phyloP scores from a whole-genome alignment of 495 filamentous ascomycete species.

The Penicillium soppii region DNA sequence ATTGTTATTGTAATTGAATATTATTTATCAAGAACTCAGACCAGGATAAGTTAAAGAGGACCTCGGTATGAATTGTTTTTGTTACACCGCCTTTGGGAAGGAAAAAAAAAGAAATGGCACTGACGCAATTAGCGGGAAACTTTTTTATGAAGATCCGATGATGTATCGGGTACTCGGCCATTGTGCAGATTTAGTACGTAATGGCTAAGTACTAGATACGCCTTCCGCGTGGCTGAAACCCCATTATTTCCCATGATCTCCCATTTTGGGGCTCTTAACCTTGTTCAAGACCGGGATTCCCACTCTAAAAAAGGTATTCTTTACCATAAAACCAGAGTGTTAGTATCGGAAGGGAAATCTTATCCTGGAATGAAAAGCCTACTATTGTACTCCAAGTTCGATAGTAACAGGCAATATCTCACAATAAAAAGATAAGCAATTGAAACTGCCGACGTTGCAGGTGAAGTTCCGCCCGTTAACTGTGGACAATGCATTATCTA shows the following conservation, averaged over 20 bases:
- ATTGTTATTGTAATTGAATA: background rate
- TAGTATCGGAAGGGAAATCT: conserved; percentile 1
- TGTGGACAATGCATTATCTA: background rate
- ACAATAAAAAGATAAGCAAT: background rate
- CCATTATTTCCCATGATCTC: background rate
- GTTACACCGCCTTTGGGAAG: background rate
- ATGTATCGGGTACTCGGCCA: conserved; percentile 2
- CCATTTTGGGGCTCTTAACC: too few relatives aligned
- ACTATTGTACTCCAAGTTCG: background rate
- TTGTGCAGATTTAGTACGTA: background rate
- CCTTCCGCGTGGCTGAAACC: background rate
- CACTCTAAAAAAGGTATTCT: background rate
- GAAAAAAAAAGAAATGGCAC: background rate
- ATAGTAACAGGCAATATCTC: background rate
- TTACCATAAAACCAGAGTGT: too few relatives aligned
- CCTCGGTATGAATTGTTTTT: background rate
- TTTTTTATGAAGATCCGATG: too few relatives aligned
- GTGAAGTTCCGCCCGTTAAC: background rate
- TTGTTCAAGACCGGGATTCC: too few relatives aligned
- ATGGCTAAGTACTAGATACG: conserved; percentile 2
- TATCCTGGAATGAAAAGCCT: background rate
- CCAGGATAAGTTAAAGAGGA: background rate
- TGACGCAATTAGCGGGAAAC: background rate
- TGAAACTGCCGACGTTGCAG: too few relatives aligned
- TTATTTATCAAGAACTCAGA: background rate